Evolutionary conservation across 2,329 filamentous ascomycete species (phyloP).

Genomic region (Orbilia quercus): DNA sequence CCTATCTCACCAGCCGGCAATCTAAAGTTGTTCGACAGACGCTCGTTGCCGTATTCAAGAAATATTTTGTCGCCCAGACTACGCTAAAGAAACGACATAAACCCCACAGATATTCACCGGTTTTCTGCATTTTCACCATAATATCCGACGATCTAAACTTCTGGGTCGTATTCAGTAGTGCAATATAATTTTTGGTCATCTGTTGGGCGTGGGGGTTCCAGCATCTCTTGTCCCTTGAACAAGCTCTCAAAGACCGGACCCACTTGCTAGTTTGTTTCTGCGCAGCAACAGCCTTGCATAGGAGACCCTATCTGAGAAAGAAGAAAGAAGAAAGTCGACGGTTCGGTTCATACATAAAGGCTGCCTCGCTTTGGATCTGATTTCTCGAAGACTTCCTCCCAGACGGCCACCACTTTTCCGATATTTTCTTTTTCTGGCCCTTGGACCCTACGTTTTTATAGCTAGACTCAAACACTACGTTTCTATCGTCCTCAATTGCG

Average conservation of each 20-base stretch:
- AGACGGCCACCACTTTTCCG: slow-evolving; percentile 51
- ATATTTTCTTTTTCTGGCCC: slow-evolving; percentile 20
- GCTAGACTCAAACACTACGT: slow-evolving; percentile 8
- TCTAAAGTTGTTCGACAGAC: background rate
- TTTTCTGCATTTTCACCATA: background rate
- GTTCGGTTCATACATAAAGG: slow-evolving; percentile 28
- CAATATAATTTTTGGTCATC: background rate
- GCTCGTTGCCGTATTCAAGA: background rate
- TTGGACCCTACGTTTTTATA: slow-evolving; percentile 12
- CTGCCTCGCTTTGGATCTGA: slow-evolving; percentile 42
- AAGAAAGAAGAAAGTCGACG: slow-evolving; percentile 22
- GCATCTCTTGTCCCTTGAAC: background rate
- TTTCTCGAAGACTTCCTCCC: slow-evolving; percentile 23
- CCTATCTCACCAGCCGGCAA: background rate
- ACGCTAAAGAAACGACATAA: no score
- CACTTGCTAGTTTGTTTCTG: slow-evolving; percentile 46
- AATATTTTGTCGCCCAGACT: no score
- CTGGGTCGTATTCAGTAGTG: slow-evolving; percentile 8
- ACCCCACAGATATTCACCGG: no score
- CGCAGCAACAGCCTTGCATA: slow-evolving; percentile 41
- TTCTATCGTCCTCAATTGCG: slow-evolving; percentile 14
- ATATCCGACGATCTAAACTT: background rate
- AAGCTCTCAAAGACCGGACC: slow-evolving; percentile 35
- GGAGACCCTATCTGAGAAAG: slow-evolving; percentile 1
- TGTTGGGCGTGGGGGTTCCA: slow-evolving; percentile 28